phyloP scores from a whole-genome alignment of 306 rosid species.

The Dalbergia cultrata region DNA sequence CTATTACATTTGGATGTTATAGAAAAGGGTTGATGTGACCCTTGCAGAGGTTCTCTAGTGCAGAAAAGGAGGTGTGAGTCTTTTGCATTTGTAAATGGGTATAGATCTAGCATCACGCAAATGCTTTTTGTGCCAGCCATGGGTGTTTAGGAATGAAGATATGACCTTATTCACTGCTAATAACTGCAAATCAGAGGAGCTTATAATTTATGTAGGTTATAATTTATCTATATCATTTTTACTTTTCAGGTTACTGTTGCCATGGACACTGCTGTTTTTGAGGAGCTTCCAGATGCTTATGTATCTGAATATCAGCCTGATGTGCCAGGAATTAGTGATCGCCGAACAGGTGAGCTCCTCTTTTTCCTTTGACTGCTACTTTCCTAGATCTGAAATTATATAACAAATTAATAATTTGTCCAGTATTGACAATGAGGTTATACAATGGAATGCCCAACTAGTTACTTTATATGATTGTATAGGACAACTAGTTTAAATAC shows the following conservation, averaged over 20 bases:
- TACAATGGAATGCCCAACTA: background rate
- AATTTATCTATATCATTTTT: conserved; percentile 30
- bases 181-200: conserved; percentile 28
- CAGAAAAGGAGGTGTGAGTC: background rate
- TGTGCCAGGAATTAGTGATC: conserved; percentile 79
- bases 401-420: conserved; percentile 7
- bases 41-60: background rate
- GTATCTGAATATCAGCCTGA: conserved; percentile 62
- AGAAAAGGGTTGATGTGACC: background rate
- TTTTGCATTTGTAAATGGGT: background rate
- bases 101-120: background rate
- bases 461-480: conserved; percentile 4
- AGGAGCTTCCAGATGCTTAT: conserved; percentile 53
- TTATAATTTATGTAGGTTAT: conserved; percentile 9
- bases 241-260: conserved; percentile 57
- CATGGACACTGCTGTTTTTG: conserved; percentile 44
- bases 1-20: background rate
- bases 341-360: conserved; percentile 65
- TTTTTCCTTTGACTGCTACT: conserved; percentile 10
- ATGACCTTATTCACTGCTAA: background rate
- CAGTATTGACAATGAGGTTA: background rate
- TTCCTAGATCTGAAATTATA: background rate
- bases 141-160: background rate
- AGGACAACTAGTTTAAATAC: conserved; percentile 19
- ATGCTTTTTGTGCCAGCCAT: conserved; percentile 22